Percentiles rank a stretch among this genome's conserved stretches.
Conservation (phyloP, 495 filamentous ascomycete genomes). For the Entonaema liquescens region DNA sequence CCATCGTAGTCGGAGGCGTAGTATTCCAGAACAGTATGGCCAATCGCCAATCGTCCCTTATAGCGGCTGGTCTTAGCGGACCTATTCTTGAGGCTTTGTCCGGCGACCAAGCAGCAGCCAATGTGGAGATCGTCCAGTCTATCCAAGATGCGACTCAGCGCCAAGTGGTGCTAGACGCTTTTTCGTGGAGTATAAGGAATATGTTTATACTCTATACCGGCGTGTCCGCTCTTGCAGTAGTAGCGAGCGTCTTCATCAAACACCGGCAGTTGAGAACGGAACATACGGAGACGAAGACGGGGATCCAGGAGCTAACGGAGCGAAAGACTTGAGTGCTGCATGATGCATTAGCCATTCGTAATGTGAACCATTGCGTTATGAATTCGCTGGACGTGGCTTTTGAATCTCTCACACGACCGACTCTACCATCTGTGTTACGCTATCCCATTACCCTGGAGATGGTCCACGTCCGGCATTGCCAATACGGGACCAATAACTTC, state of each 20-base stretch:
- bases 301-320: constrained; percentile 47
- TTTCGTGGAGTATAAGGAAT: constrained; percentile 67
- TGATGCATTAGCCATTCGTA: not conserved
- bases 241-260: constrained; percentile 64
- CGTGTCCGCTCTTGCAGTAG: constrained; percentile 58
- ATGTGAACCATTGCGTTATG: not conserved
- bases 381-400: not conserved
- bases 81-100: constrained; percentile 40
- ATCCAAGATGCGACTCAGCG: constrained; percentile 57
- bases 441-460: not conserved
- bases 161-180: constrained; percentile 61
- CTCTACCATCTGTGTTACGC: no score
- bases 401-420: no score
- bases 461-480: no score
- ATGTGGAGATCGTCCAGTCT: constrained; percentile 56
- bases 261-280: constrained; percentile 62
- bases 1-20: constrained; percentile 72
- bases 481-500: no score
- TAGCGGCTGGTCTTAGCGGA: constrained; percentile 53
- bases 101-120: constrained; percentile 58
- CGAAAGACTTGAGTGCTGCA: constrained; percentile 8
- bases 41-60: constrained; percentile 48
- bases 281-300: constrained; percentile 69
- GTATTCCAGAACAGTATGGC: constrained; percentile 72
- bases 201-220: constrained; percentile 63